Evolutionary conservation across 2,329 filamentous ascomycete genomes (phyloP).

Genomic region (Monosporascus ibericus): DNA sequence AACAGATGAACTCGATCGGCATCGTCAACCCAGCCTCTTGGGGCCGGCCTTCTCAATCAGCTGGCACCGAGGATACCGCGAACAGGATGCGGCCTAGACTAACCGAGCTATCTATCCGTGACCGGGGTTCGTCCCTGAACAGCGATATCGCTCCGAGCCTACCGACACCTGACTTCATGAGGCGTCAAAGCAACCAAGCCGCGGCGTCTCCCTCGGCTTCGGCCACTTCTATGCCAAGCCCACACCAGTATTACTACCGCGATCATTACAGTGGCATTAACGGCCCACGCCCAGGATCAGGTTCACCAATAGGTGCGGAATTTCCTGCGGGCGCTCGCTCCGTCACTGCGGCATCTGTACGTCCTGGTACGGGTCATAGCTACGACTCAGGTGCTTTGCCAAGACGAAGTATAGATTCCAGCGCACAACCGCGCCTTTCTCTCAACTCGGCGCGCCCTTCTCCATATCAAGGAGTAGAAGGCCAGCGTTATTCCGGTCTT

Average conservation of each 20-base stretch:
- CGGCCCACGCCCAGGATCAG: slow-evolving; percentile 49
- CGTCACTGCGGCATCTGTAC: slow-evolving; percentile 37
- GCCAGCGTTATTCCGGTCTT: slow-evolving; percentile 62
- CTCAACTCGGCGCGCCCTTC: slow-evolving; percentile 51
- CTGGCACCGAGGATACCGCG: slow-evolving; percentile 45
- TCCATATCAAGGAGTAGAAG: slow-evolving; percentile 37
- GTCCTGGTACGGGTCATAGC: slow-evolving; percentile 56
- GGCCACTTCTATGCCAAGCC: slow-evolving; percentile 37
- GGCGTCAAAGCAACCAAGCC: slow-evolving; percentile 62
- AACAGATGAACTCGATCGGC: slow-evolving; percentile 62
- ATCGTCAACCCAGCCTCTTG: slow-evolving; percentile 71
- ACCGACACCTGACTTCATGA: slow-evolving; percentile 60
- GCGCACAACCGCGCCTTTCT: slow-evolving; percentile 41
- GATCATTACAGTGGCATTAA: slow-evolving; percentile 43
- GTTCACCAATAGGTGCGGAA: slow-evolving; percentile 51
- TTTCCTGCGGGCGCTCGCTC: slow-evolving; percentile 42
- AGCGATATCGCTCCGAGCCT: slow-evolving; percentile 57
- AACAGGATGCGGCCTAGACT: slow-evolving; percentile 44
- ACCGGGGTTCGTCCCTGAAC: slow-evolving; percentile 55
- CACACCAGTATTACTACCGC: slow-evolving; percentile 51
- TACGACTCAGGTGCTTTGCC: slow-evolving; percentile 46
- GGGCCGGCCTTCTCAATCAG: slow-evolving; percentile 54
- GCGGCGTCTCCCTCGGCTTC: slow-evolving; percentile 50
- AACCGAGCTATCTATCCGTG: slow-evolving; percentile 42
- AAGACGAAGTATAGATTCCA: slow-evolving; percentile 47